These are phyloP conservation scores for Pythium aphanidermatum DNA, from an alignment of 352 stramenopile genomes.

Conservation along the genomic window DNA sequence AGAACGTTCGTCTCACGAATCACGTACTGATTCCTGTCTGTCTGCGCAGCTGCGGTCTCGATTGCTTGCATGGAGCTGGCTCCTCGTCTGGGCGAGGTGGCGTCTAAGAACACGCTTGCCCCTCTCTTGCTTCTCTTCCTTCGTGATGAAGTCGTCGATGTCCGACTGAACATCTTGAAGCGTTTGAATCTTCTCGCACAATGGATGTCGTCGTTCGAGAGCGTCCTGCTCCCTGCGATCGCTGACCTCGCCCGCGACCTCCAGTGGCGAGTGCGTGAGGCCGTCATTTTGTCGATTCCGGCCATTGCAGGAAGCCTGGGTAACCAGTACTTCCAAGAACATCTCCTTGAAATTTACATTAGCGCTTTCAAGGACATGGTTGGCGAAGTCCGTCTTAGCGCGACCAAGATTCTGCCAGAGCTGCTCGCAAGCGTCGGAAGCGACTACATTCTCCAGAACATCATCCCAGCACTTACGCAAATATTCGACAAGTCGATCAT, in stretches of 20 bases:
- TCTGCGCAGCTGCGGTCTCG: slow-evolving; percentile 57
- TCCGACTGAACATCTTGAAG: slow-evolving; percentile 92
- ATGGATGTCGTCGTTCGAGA: slow-evolving; percentile 89
- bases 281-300: slow-evolving; percentile 88
- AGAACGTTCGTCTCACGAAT: not conserved
- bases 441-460: slow-evolving; percentile 81
- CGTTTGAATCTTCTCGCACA: slow-evolving; percentile 87
- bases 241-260: slow-evolving; percentile 89
- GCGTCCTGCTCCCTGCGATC: slow-evolving; percentile 77
- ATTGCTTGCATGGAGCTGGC: slow-evolving; percentile 91
- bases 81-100: slow-evolving; percentile 85
- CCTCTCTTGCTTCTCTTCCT: slow-evolving; percentile 78
- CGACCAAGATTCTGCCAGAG: slow-evolving; percentile 77
- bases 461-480: slow-evolving; percentile 66
- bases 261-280: slow-evolving; percentile 93
- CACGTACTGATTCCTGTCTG: slow-evolving; percentile 2
- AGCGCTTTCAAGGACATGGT: slow-evolving; percentile 92
- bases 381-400: slow-evolving; percentile 92
- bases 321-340: slow-evolving; percentile 79
- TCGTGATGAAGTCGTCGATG: slow-evolving; percentile 88
- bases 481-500: slow-evolving; percentile 85
- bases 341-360: slow-evolving; percentile 86
- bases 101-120: slow-evolving; percentile 82
- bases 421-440: slow-evolving; percentile 73
- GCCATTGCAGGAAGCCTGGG: slow-evolving; percentile 86